Base-by-base conservation (phyloP, 2,329 filamentous ascomycete species). In the Alternaria incomplexa region DNA sequence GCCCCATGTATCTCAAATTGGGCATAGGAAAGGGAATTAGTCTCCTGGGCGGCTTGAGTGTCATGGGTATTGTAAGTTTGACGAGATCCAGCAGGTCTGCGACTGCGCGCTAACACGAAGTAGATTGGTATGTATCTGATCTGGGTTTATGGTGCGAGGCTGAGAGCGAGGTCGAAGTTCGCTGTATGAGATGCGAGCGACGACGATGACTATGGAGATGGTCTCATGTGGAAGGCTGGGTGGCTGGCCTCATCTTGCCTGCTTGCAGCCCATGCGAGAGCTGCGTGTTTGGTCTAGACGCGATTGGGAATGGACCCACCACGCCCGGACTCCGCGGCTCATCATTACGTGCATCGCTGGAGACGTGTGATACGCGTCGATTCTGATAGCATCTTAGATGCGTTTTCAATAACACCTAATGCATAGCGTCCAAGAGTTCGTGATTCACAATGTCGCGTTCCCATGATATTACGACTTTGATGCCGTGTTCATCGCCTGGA, bases 1-100 rank as follows among this genome's bases (percentile, higher is more conserved):
- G 85, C 50, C 88, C 89, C 6, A 81, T 91, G 57, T 91, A 86
- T 60, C 76, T 79, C 15, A 87, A 88, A 68, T 70, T 91, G 6
- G 88, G 88, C 13, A 85, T 91, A 26, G 87, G 83, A 6, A 81
- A 79, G 47, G 89, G 88, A 3, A 83, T 85, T 1, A 86, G 83
- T 63, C 69, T 91, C 32, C 81, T 91, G 10, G 61, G 56, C 3
- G 61, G 61, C 8, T 6, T 62, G 26, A 53, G 51, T n/a, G 47
- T 51, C 0, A 51, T 51, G 47, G 47, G 47, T 3, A 51, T 51
- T 2, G 47, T 51, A 4, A 51, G 47, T 51, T 10, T 4, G n/a
- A 22, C 0, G 3, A 6, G 17, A 15, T 1, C 4, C 3, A 17
- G 15, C 12, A 3, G 32, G 3, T 25, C n/a, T 5, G n/a, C 3